Percentiles rank a stretch among this genome's conserved stretches.
Conservation (phyloP, 129 eudicot species). For the Heracleum sosnowskyi region DNA sequence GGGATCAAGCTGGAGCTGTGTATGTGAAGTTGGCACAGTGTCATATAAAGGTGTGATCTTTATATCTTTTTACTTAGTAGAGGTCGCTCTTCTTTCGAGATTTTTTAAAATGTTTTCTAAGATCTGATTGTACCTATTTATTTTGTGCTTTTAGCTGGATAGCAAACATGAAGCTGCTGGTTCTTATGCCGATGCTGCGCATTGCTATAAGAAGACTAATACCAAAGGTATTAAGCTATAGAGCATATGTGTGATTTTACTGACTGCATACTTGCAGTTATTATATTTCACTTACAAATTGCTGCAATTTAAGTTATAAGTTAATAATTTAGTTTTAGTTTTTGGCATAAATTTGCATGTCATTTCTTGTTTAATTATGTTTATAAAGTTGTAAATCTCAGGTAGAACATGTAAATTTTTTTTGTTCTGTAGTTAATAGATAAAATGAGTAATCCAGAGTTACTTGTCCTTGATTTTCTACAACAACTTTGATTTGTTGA, state of each 20-base stretch:
- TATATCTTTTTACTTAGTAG: neutral
- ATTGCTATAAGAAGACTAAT: constrained; percentile 68
- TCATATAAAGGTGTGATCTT: constrained; percentile 53
- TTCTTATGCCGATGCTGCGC: constrained; percentile 83
- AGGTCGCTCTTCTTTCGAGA: neutral
- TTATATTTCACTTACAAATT: too few species aligned
- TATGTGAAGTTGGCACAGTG: constrained; percentile 82
- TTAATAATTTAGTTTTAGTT: neutral
- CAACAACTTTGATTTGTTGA: neutral
- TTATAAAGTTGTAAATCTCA: neutral
- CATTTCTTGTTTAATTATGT: neutral
- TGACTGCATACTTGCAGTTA: neutral
- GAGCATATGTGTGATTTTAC: neutral
- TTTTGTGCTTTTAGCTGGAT: constrained; percentile 45
- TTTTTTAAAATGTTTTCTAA: neutral
- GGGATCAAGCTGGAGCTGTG: constrained; percentile 93
- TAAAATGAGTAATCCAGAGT: neutral
- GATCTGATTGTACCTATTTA: constrained; percentile 2
- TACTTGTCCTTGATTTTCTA: neutral
- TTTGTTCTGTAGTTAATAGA: neutral
- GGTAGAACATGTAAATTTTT: neutral
- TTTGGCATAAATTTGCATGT: neutral
- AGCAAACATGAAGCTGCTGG: constrained; percentile 97
- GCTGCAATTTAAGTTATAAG: neutral
- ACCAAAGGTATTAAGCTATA: constrained; percentile 42